Evolutionary conservation across 768 basidiomycete genomes (phyloP).

Genomic region (Gloeopeniophorella convolvens): DNA sequence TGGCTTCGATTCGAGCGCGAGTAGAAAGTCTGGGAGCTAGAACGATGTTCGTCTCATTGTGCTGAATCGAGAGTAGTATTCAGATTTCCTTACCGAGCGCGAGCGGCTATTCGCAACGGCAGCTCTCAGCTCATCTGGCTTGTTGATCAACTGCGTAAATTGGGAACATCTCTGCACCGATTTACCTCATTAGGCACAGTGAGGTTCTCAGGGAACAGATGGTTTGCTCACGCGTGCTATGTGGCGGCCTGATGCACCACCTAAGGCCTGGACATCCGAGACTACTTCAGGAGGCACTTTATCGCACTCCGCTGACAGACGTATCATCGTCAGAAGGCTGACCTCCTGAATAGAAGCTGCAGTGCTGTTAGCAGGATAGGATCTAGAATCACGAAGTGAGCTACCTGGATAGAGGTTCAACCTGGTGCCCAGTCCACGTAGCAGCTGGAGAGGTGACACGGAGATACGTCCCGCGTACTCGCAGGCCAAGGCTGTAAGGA

Average conservation of each 20-base stretch:
- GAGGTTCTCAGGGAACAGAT: constrained; percentile 18
- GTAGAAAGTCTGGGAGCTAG: constrained; percentile 68
- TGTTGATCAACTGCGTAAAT: constrained; percentile 45
- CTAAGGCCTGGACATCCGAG: constrained; percentile 37
- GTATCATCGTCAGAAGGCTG: constrained; percentile 63
- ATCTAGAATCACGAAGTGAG: constrained; percentile 8
- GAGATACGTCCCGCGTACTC: constrained; percentile 51
- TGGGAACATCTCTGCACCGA: constrained; percentile 58
- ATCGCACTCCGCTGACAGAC: constrained; percentile 54
- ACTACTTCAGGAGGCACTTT: constrained; percentile 42
- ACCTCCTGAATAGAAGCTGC: constrained; percentile 70
- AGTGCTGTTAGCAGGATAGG: neutral
- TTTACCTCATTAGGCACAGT: neutral
- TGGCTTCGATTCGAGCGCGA: constrained; percentile 37
- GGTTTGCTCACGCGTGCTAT: constrained; percentile 44
- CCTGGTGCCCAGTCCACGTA: constrained; percentile 39
- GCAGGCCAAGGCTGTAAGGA: constrained; percentile 61
- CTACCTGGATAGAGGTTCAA: constrained; percentile 39
- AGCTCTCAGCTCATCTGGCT: constrained; percentile 39
- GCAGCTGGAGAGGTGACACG: constrained; percentile 42
- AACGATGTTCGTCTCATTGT: constrained; percentile 8
- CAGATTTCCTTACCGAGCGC: constrained; percentile 42
- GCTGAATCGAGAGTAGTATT: neutral
- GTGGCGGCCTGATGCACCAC: constrained; percentile 42
- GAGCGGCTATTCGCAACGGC: constrained; percentile 46